These are phyloP conservation scores for Strigomonas galati DNA, from an alignment of 208 protist species.

Conservation along the genomic window DNA sequence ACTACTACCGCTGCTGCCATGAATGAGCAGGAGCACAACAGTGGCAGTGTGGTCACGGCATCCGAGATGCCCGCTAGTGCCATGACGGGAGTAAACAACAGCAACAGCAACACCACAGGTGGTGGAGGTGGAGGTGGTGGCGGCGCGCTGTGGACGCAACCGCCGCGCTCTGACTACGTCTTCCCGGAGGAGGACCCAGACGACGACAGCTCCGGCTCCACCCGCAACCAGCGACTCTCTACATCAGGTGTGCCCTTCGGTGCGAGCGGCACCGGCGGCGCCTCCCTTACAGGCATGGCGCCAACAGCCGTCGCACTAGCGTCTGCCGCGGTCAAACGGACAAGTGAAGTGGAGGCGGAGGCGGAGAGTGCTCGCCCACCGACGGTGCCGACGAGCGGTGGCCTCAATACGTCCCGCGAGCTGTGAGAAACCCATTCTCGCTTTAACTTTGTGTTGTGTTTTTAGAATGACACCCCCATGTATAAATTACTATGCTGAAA, in stretches of 20 bases:
- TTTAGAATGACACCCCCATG: too few relatives aligned
- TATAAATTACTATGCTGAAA: too few relatives aligned
- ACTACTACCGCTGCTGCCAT: neutral
- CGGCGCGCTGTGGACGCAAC: neutral
- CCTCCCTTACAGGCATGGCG: too few relatives aligned
- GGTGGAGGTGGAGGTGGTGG: neutral
- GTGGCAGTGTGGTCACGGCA: neutral
- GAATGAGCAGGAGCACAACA: neutral
- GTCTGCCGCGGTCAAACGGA: too few relatives aligned
- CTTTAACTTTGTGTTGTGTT: too few relatives aligned
- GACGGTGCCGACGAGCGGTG: too few relatives aligned
- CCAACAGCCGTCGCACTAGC: too few relatives aligned
- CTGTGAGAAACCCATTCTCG: too few relatives aligned
- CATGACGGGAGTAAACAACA: neutral
- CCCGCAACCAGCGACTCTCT: neutral
- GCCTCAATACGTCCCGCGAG: too few relatives aligned
- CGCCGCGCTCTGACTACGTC: neutral
- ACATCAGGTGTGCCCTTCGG: neutral
- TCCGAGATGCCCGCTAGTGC: too few relatives aligned
- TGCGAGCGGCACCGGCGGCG: neutral
- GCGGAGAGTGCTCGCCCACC: too few relatives aligned
- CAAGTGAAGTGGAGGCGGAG: too few relatives aligned
- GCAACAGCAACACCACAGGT: neutral
- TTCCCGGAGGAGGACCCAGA: slow-evolving; percentile 8
- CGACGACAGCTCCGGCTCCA: neutral